Evolutionary conservation across 2,329 filamentous ascomycete species (phyloP).

Genomic region (Colletotrichum liaoningense): DNA sequence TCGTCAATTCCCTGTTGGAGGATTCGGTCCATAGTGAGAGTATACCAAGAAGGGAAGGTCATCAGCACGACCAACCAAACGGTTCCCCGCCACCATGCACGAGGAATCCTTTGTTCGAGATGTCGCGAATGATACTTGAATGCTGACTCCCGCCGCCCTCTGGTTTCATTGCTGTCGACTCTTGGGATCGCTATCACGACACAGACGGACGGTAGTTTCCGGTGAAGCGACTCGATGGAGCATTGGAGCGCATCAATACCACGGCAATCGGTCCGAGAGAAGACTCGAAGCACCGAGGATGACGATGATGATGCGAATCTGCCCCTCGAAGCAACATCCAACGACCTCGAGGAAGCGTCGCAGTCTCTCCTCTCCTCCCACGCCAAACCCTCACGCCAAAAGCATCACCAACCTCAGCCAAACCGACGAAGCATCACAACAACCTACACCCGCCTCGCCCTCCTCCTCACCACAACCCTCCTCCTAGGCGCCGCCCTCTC

Average conservation of each 20-base stretch:
- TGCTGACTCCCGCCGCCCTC: not conserved
- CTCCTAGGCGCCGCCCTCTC: not conserved
- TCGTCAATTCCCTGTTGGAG: not conserved
- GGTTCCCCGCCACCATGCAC: not conserved
- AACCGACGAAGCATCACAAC: not conserved
- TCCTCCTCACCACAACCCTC: not conserved
- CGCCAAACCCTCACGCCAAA: not conserved
- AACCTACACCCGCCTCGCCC: not conserved
- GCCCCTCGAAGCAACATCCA: not conserved
- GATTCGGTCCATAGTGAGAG: not conserved
- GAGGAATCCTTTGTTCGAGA: not conserved
- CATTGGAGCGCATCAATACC: not conserved
- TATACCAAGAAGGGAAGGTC: constrained; percentile 19
- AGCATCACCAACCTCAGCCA: not conserved
- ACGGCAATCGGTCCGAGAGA: not conserved
- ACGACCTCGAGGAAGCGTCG: not conserved
- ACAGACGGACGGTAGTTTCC: accelerated
- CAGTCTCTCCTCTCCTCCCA: constrained; percentile 4
- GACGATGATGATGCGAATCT: not conserved
- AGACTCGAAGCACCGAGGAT: not conserved
- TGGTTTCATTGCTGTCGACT: accelerated
- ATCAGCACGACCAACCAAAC: not conserved
- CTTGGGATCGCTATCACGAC: too few relatives aligned
- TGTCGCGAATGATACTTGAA: not conserved
- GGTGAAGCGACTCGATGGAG: not conserved